These are phyloP conservation scores for Microbotryum saponariae DNA, from an alignment of 1,284 basidiomycete genomes.

Conservation along the genomic window DNA sequence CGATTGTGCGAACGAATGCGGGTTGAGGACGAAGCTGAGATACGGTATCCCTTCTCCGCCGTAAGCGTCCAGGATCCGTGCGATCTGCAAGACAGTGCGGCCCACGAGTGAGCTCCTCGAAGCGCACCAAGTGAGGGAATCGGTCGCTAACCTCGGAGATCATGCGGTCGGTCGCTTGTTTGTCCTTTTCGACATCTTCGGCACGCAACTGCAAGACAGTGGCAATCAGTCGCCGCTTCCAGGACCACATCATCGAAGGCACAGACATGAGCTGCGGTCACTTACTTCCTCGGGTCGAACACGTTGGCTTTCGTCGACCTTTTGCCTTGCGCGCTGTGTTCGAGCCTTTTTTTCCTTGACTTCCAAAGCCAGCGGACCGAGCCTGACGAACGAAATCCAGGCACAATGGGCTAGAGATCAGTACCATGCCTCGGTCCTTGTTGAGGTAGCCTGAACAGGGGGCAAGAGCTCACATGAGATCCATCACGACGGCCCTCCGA, in stretches of 20 bases:
- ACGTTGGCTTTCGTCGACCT: slow-evolving; percentile 17
- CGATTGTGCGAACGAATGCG: slow-evolving; percentile 76
- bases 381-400: slow-evolving; percentile 7
- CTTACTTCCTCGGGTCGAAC: slow-evolving; percentile 23
- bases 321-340: slow-evolving; percentile 17
- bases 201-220: slow-evolving; percentile 10
- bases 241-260: too few relatives aligned
- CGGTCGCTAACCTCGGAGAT: slow-evolving; percentile 17
- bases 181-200: slow-evolving; percentile 29
- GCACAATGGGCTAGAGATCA: neutral
- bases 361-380: slow-evolving; percentile 26
- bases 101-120: neutral
- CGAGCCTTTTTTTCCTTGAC: slow-evolving; percentile 30
- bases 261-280: neutral
- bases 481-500: slow-evolving; percentile 59
- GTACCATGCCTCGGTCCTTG: neutral
- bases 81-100: slow-evolving; percentile 8
- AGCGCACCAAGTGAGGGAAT: neutral
- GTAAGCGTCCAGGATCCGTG: slow-evolving; percentile 11
- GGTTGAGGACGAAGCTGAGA: slow-evolving; percentile 78
- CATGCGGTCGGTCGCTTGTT: slow-evolving; percentile 32
- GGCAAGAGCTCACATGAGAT: slow-evolving; percentile 60
- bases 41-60: slow-evolving; percentile 53
- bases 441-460: neutral
- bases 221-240: neutral